phyloP scores from a whole-genome alignment of 2,329 filamentous ascomycete genomes.

The Tympanopsis confertula region DNA sequence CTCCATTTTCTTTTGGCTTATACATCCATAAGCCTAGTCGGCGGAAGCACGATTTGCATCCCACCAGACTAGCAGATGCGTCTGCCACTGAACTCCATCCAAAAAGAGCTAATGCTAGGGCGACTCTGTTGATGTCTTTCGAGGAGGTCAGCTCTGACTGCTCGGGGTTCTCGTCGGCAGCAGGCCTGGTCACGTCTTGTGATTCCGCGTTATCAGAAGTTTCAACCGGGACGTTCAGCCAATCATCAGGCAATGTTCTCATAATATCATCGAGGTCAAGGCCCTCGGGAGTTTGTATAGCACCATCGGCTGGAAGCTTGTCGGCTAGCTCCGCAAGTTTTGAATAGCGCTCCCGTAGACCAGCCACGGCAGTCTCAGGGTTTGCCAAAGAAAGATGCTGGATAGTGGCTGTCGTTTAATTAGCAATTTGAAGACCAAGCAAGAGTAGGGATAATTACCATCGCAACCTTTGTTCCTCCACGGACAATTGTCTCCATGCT shows the following conservation, averaged over 20 bases:
- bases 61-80: background rate
- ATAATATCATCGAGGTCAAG: background rate
- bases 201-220: too few relatives aligned
- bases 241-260: background rate
- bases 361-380: background rate
- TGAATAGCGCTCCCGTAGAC: background rate
- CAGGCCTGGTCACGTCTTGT: background rate
- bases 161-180: too few relatives aligned
- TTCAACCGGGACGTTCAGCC: too few relatives aligned
- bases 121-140: background rate
- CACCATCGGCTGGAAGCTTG: background rate
- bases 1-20: background rate
- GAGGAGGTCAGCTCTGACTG: background rate
- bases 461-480: conserved; percentile 1
- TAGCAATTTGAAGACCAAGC: background rate
- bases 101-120: background rate
- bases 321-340: background rate
- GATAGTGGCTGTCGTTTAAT: background rate
- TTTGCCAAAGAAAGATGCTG: background rate
- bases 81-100: background rate
- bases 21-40: conserved; percentile 1
- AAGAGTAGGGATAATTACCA: background rate
- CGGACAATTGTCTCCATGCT: background rate
- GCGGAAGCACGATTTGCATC: background rate
- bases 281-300: background rate